Conservation (phyloP, 768 basidiomycete species). For the Thelephora ganbajun region DNA sequence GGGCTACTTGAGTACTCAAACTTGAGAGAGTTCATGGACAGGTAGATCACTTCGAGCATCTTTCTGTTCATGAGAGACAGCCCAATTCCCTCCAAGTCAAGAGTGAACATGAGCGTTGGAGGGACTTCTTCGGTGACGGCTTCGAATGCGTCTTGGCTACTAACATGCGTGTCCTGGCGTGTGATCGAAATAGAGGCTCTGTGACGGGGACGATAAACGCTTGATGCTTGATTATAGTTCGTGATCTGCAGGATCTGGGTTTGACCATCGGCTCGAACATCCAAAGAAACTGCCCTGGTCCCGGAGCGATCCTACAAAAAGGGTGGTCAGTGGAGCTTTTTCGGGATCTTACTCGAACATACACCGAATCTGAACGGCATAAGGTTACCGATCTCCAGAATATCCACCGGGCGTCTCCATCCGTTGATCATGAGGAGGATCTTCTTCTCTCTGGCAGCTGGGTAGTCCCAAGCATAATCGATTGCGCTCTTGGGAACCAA, state of each 20-base stretch:
- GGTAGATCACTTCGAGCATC: slow-evolving; percentile 81
- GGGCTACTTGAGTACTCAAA: slow-evolving; percentile 76
- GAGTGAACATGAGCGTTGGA: slow-evolving; percentile 46
- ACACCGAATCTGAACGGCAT: slow-evolving; percentile 81
- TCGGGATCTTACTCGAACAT: slow-evolving; percentile 12
- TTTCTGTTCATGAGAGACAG: slow-evolving; percentile 81
- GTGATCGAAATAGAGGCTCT: slow-evolving; percentile 33
- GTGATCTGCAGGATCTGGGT: slow-evolving; percentile 80
- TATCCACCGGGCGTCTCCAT: slow-evolving; percentile 58
- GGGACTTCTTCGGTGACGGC: slow-evolving; percentile 64
- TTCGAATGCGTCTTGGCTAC: slow-evolving; percentile 68
- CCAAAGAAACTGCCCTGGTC: slow-evolving; percentile 65
- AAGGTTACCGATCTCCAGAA: slow-evolving; percentile 91
- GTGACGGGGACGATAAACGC: slow-evolving; percentile 72
- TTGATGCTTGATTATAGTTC: slow-evolving; percentile 72
- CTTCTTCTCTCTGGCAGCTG: slow-evolving; percentile 72
- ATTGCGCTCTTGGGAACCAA: slow-evolving; percentile 38
- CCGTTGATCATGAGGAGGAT: slow-evolving; percentile 52
- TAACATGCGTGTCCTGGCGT: slow-evolving; percentile 58
- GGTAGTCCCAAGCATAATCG: slow-evolving; percentile 89
- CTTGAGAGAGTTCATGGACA: slow-evolving; percentile 63
- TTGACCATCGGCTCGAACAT: slow-evolving; percentile 80
- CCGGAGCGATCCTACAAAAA: slow-evolving; percentile 35
- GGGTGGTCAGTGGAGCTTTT: background rate
- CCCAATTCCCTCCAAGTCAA: slow-evolving; percentile 85